Percentiles rank a stretch among this genome's conserved stretches.
These are phyloP conservation scores for Pseudogymnoascus sp. DNA, from an alignment of 2,329 filamentous ascomycete species.

Conservation along the genomic window DNA sequence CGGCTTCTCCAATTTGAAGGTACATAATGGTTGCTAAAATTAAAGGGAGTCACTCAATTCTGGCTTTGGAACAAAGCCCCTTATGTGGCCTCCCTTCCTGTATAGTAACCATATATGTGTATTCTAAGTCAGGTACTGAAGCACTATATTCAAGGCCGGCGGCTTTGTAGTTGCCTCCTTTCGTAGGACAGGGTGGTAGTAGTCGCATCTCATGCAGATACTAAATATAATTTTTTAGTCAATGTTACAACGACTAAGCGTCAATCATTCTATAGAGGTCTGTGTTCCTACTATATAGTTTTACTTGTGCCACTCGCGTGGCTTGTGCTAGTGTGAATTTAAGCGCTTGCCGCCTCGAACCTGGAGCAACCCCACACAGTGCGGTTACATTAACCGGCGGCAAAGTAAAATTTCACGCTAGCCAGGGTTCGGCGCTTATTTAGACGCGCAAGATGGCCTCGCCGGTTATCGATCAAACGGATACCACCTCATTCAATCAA, in stretches of 20 bases:
- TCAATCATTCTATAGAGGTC: neutral
- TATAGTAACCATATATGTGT: neutral
- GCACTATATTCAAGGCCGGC: neutral
- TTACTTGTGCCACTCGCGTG: neutral
- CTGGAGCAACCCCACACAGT: neutral
- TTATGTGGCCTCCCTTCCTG: neutral
- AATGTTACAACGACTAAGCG: neutral
- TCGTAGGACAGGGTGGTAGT: neutral
- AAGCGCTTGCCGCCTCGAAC: neutral
- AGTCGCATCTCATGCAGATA: neutral
- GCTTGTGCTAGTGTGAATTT: neutral
- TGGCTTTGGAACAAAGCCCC: neutral
- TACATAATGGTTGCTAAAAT: neutral
- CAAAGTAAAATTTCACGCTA: neutral
- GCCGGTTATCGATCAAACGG: neutral
- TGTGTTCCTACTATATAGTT: conserved; percentile 1
- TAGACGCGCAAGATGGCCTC: neutral
- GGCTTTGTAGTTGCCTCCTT: neutral
- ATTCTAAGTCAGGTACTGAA: neutral
- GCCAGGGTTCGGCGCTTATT: conserved; percentile 3
- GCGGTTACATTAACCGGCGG: neutral
- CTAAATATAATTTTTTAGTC: neutral
- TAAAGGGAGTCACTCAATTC: neutral
- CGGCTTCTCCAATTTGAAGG: neutral
- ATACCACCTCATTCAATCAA: neutral